Conservation (phyloP, 2,329 filamentous ascomycete species). For the Fusarium concolor region DNA sequence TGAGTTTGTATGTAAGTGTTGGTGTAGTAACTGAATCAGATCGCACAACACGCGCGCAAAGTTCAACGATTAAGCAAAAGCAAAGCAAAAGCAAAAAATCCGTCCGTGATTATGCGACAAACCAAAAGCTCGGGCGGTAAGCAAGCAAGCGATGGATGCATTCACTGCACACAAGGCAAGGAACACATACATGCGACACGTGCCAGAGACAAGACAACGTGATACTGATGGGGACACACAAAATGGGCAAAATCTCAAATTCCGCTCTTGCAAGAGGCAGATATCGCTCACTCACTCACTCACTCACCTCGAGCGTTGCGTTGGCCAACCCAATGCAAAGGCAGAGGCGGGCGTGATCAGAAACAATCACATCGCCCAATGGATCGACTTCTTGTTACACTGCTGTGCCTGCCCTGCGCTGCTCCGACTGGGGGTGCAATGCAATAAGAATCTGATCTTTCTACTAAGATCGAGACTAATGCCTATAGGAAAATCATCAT, state of each 20-base stretch:
- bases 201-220: constrained; percentile 24
- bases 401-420: constrained; percentile 16
- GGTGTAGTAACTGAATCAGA: constrained; percentile 2
- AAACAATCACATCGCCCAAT: constrained; percentile 30
- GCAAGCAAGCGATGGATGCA: neutral
- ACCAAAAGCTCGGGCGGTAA: constrained; percentile 1
- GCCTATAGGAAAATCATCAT: neutral
- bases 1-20: no score
- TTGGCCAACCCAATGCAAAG: constrained; percentile 17
- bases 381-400: constrained; percentile 33
- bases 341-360: constrained; percentile 34
- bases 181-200: constrained; percentile 27
- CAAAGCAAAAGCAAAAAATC: neutral
- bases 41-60: neutral
- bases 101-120: constrained; percentile 22
- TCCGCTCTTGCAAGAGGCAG: constrained; percentile 13
- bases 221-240: constrained; percentile 17
- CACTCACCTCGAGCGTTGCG: constrained; percentile 12
- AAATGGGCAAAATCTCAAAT: neutral
- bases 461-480: constrained; percentile 7
- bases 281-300: neutral
- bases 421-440: constrained; percentile 2
- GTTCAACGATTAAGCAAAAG: constrained; percentile 2
- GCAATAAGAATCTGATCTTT: neutral
- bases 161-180: constrained; percentile 17